These are phyloP conservation scores for Lasiosphaeria miniovina DNA, from an alignment of 495 filamentous ascomycete species.

Conservation along the genomic window DNA sequence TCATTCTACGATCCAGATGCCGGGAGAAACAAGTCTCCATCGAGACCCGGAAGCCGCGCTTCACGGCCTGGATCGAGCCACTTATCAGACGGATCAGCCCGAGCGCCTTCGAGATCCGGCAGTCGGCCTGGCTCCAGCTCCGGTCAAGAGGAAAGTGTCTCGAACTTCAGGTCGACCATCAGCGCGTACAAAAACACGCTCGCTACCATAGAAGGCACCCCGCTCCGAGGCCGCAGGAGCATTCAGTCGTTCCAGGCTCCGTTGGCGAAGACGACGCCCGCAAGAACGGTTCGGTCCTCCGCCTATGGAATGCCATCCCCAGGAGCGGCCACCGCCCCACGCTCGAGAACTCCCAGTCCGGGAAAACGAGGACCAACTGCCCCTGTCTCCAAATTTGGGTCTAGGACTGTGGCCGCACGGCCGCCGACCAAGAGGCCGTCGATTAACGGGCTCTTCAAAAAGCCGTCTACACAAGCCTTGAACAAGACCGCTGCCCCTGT, in stretches of 20 bases:
- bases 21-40: slow-evolving; percentile 26
- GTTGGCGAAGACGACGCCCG: slow-evolving; percentile 7
- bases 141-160: slow-evolving; percentile 28
- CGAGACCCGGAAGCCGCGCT: slow-evolving; percentile 34
- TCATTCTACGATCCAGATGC: slow-evolving; percentile 37
- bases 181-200: slow-evolving; percentile 35
- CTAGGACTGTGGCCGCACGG: slow-evolving; percentile 48
- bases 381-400: slow-evolving; percentile 38
- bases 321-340: slow-evolving; percentile 25
- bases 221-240: slow-evolving; percentile 26
- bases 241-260: slow-evolving; percentile 26
- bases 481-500: slow-evolving; percentile 29
- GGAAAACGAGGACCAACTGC: slow-evolving; percentile 31
- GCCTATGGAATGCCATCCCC: slow-evolving; percentile 14
- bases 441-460: slow-evolving; percentile 52
- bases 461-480: slow-evolving; percentile 45
- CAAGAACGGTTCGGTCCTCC: slow-evolving; percentile 15
- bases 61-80: slow-evolving; percentile 47
- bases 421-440: slow-evolving; percentile 53
- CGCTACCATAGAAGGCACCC: slow-evolving; percentile 36
- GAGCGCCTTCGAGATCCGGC: slow-evolving; percentile 26
- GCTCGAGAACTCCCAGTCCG: slow-evolving; percentile 42
- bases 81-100: slow-evolving; percentile 37
- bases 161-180: slow-evolving; percentile 31
- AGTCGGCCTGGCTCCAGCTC: slow-evolving; percentile 44